Evolutionary conservation across 345 rosid species (phyloP), one percentile per base, ranked within the genome.

Genomic region (Capsella bursapastoris): DNA sequence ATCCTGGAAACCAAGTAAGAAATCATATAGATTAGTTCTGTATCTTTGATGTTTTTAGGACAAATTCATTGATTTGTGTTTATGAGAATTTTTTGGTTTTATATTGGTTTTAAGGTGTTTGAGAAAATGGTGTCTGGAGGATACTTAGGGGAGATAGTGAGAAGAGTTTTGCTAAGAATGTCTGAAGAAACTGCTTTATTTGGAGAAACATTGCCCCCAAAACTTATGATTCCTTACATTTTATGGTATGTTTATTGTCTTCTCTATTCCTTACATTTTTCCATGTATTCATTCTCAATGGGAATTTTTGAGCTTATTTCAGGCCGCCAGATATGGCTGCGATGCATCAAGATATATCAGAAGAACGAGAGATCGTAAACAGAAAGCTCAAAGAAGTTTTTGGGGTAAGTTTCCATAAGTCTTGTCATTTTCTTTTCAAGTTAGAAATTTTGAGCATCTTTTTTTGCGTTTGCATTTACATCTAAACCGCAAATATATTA

Each of bases 71-170:
- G 59, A 12, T 7, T 41, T 25, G 72, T 66, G 45, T 40, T 64
- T 18, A 9, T 48, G 43, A 51, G 52, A 59, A 11, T 29, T 22
- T 22, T 28, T 40, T 44, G n/a, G 53, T 3, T 60, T 13, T 22
- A 22, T 22, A 2, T 4, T 58, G 47, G 37, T 34, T 34, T 14
- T 67, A 71, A 88, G 93, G 85, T 76, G 2, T 90, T 84, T 48
- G 89, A 86, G 80, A 90, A 87, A 78, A 78, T 88, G 49, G 75
- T 83, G 44, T 80, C 93, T 4, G 94, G 83, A 56, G 84, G 81
- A 77, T 86, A 86, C 77, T 71, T 90, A 78, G 94, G 97, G 74
- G 94, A 90, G 80, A 81, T 86, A 69, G 90, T 84, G 73, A 84
- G 96, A 81, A 85, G 89, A 77, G 90, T 90, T 6, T 72, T 88